Evolutionary conservation across 2,329 filamentous ascomycete species (phyloP).

Genomic region (Ophiosphaerella herpotricha): DNA sequence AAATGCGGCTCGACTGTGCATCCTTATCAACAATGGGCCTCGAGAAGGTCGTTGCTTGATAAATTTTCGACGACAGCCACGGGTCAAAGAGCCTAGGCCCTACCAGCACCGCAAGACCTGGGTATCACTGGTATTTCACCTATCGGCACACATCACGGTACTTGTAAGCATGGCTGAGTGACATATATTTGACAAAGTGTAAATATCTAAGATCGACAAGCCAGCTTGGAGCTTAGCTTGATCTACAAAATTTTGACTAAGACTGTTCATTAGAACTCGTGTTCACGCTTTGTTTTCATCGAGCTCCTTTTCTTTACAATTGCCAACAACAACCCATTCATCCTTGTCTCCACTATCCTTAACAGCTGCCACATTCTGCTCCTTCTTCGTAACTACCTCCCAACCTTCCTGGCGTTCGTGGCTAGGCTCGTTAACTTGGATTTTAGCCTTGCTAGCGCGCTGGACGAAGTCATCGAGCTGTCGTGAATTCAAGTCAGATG

Average conservation of each 20-base stretch:
- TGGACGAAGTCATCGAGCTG: constrained; percentile 9
- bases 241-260: not conserved
- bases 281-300: not conserved
- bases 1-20: constrained; percentile 6
- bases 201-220: constrained; percentile 6
- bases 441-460: constrained; percentile 5
- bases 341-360: constrained; percentile 3
- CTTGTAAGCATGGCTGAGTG: not conserved
- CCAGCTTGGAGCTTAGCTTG: not conserved
- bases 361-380: not conserved
- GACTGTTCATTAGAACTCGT: not conserved
- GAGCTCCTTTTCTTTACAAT: not conserved
- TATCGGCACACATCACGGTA: too few relatives aligned
- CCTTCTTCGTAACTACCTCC: not conserved
- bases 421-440: constrained; percentile 2
- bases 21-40: too few relatives aligned
- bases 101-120: too few relatives aligned
- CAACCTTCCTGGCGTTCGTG: not conserved
- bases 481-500: not conserved
- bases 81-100: too few relatives aligned
- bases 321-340: constrained; percentile 12
- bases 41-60: too few relatives aligned
- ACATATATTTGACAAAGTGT: not conserved
- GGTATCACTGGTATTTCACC: too few relatives aligned
- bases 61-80: too few relatives aligned